These are phyloP conservation scores for Retiboletus flavoniger DNA, from an alignment of 1,284 basidiomycete genomes.

Conservation along the genomic window DNA sequence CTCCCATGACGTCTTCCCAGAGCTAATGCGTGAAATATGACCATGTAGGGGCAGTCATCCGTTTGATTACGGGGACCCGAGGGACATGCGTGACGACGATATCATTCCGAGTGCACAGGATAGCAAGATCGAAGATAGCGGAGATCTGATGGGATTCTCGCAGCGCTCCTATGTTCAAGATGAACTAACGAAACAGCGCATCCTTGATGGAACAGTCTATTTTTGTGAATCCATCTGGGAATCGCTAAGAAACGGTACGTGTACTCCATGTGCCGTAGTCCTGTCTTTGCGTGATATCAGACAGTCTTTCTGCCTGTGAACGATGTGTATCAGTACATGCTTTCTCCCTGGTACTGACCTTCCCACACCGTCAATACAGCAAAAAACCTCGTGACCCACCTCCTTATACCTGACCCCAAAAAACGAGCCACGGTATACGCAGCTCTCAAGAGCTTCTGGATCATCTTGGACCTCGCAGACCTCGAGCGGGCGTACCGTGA, in stretches of 20 bases:
- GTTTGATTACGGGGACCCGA: constrained; percentile 58
- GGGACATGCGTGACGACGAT: constrained; percentile 20
- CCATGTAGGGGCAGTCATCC: constrained; percentile 64
- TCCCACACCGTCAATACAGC: constrained; percentile 40
- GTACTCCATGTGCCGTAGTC: neutral
- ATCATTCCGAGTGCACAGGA: constrained; percentile 4
- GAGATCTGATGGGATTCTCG: constrained; percentile 40
- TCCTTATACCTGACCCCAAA: constrained; percentile 57
- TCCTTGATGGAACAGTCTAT: constrained; percentile 59
- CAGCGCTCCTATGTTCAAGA: constrained; percentile 52
- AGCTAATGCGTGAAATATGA: constrained; percentile 10
- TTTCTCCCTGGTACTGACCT: constrained; percentile 9
- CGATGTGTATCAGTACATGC: neutral
- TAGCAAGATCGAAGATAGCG: constrained; percentile 18
- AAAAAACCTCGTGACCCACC: constrained; percentile 49
- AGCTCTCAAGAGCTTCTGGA: constrained; percentile 65
- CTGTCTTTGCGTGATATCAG: constrained; percentile 1
- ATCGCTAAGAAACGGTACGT: constrained; percentile 57
- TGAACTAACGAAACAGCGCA: constrained; percentile 62
- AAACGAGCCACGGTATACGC: constrained; percentile 58
- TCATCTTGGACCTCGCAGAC: constrained; percentile 55
- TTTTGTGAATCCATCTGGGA: constrained; percentile 57
- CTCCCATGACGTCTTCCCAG: neutral
- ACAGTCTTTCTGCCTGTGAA: neutral
- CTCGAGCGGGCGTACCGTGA: constrained; percentile 59